Evolutionary conservation across 257 asterid species (phyloP).

Genomic region (Solanum medicagineum): DNA sequence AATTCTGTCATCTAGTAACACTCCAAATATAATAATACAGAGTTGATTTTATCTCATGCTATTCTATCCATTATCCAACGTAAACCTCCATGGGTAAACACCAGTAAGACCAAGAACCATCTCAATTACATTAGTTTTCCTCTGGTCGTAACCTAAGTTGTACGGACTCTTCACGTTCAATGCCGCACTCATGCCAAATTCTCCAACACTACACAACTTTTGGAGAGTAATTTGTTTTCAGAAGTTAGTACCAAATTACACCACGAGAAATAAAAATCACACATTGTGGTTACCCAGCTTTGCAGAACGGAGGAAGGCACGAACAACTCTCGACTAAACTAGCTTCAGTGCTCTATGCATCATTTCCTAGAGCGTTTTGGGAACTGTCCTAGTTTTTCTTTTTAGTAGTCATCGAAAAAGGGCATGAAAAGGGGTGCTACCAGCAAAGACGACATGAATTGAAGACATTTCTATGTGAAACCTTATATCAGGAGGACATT

Average conservation of each 20-base stretch:
- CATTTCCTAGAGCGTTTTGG: not conserved
- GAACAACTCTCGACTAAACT: not conserved
- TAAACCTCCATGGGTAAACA: not conserved
- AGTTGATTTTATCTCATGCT: slow-evolving; percentile 2
- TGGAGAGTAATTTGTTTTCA: not conserved
- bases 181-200: too few relatives aligned
- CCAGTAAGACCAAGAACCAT: not conserved
- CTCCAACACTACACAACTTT: too few relatives aligned
- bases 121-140: not conserved
- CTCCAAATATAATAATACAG: not conserved
- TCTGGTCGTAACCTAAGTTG: not conserved
- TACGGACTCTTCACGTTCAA: too few relatives aligned
- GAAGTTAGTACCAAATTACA: not conserved
- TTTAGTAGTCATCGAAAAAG: not conserved
- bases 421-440: not conserved
- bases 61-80: not conserved
- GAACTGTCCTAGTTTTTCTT: not conserved
- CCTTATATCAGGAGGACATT: not conserved
- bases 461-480: not conserved
- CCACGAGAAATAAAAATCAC: not conserved
- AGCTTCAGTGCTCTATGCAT: not conserved
- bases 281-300: not conserved
- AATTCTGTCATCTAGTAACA: slow-evolving; percentile 25
- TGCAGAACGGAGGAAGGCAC: not conserved
- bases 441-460: not conserved